Percentiles rank a stretch among this genome's conserved stretches.
Evolutionary conservation across 2,329 filamentous ascomycete genomes (phyloP).

Genomic region (Diaporthe sp.): DNA sequence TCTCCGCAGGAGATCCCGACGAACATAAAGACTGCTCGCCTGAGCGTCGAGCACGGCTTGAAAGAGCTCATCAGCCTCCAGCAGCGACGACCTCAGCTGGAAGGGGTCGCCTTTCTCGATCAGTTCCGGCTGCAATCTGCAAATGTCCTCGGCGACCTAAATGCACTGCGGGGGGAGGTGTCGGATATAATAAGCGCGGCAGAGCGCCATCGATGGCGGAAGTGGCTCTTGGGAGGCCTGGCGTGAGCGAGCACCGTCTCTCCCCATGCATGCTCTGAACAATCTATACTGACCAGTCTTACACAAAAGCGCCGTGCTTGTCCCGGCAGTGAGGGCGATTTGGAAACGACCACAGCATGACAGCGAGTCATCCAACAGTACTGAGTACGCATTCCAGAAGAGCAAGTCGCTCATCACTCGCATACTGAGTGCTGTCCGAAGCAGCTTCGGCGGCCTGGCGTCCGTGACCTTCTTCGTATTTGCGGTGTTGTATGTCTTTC

Average conservation of each 20-base stretch:
- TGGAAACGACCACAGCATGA: constrained; percentile 61
- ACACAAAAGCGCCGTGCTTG: constrained; percentile 60
- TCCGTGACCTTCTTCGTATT: constrained; percentile 69
- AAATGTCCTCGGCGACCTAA: constrained; percentile 60
- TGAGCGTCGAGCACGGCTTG: constrained; percentile 50
- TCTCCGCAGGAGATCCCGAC: constrained; percentile 43
- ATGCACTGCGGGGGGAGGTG: constrained; percentile 60
- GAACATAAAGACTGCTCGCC: constrained; percentile 44
- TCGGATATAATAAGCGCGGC: constrained; percentile 58
- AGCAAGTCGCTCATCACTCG: constrained; percentile 65
- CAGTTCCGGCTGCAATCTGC: constrained; percentile 59
- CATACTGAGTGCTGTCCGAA: constrained; percentile 59
- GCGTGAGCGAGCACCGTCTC: constrained; percentile 57
- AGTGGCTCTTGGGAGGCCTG: constrained; percentile 65
- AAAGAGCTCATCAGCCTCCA: constrained; percentile 53
- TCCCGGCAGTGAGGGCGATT: constrained; percentile 66
- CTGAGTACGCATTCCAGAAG: constrained; percentile 69
- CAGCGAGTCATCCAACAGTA: constrained; percentile 62
- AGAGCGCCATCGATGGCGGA: constrained; percentile 66
- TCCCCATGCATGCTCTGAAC: too few relatives aligned
- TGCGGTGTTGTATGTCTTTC: constrained; percentile 70
- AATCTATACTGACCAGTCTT: not conserved
- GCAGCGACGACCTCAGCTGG: constrained; percentile 45
- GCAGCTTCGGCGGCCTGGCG: constrained; percentile 61
- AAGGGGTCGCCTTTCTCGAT: constrained; percentile 56